Conservation (phyloP, 805 yeast genomes). For the Hanseniaspora vineae region DNA sequence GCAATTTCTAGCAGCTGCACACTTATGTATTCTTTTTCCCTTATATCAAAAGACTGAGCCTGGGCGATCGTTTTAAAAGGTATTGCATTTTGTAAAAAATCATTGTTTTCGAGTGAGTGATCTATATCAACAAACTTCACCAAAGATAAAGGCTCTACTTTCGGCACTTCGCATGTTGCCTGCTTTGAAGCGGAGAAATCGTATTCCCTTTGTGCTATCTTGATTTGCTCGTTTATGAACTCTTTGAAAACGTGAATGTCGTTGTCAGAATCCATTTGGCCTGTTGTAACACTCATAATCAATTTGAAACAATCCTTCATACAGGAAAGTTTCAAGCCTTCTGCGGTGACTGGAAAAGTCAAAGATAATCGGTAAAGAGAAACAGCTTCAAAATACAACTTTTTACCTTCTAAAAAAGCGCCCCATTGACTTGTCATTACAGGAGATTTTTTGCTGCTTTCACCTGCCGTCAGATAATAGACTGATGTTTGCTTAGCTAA, state of each 20-base stretch:
- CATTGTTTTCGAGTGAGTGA: too few species aligned
- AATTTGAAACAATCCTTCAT: constrained; percentile 44
- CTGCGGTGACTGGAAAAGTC: constrained; percentile 9
- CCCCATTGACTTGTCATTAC: constrained; percentile 51
- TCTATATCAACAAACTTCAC: background rate
- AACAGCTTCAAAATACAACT: constrained; percentile 55
- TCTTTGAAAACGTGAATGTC: constrained; percentile 28
- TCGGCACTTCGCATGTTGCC: background rate
- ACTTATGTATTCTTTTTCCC: constrained; percentile 41
- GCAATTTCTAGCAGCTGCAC: constrained; percentile 37
- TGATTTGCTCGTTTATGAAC: constrained; percentile 9
- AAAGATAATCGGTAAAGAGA: constrained; percentile 52
- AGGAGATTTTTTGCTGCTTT: constrained; percentile 29
- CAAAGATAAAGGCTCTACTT: background rate
- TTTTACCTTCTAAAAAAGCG: constrained; percentile 45
- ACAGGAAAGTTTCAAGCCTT: constrained; percentile 9
- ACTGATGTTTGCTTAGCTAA: constrained; percentile 51
- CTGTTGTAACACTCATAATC: too few species aligned
- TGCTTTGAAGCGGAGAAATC: background rate
- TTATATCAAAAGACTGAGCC: constrained; percentile 54
- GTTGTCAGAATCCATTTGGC: constrained; percentile 32
- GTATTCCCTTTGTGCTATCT: background rate
- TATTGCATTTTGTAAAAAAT: constrained; percentile 44
- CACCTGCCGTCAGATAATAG: constrained; percentile 37
- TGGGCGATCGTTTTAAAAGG: constrained; percentile 57